A percentile compares a stretch with the other conserved stretches of the same genome.
phyloP scores from a whole-genome alignment of 164 flowering plant genomes.

The Akebia trifoliata region DNA sequence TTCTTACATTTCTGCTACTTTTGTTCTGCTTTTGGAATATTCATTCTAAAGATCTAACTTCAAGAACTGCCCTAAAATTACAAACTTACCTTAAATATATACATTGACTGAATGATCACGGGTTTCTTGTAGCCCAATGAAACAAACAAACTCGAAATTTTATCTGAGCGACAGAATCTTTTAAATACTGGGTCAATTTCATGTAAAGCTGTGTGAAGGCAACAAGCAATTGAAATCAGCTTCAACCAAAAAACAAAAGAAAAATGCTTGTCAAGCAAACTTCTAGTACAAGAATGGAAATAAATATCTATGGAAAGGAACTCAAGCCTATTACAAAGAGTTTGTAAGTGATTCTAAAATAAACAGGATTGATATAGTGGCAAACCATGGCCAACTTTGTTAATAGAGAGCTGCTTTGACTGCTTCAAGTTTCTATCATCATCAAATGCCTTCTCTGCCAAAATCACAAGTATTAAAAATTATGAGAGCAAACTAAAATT shows the following conservation, averaged over 20 bases:
- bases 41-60: neutral
- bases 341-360: neutral
- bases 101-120: conserved; percentile 89
- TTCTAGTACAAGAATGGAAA: neutral
- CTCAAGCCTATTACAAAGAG: neutral
- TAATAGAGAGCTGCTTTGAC: conserved; percentile 83
- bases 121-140: conserved; percentile 84
- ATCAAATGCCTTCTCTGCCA: conserved; percentile 89
- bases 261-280: neutral
- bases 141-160: conserved; percentile 47
- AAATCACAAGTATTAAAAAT: conserved; percentile 10
- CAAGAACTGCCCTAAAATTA: neutral
- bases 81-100: conserved; percentile 85
- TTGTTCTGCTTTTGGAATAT: too few relatives aligned
- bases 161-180: conserved; percentile 55
- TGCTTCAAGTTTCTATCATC: conserved; percentile 79
- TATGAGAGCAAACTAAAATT: conserved; percentile 3
- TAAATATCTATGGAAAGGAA: neutral
- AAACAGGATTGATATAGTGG: neutral
- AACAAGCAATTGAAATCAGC: conserved; percentile 6
- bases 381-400: conserved; percentile 99
- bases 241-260: neutral
- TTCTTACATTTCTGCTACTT: too few relatives aligned
- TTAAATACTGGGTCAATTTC: conserved; percentile 74
- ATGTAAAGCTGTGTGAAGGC: conserved; percentile 62